Percentiles rank a stretch among this genome's conserved stretches.
These are phyloP conservation scores for Myriosclerotinia curreyana DNA, from an alignment of 2,329 filamentous ascomycete genomes.

Conservation along the genomic window DNA sequence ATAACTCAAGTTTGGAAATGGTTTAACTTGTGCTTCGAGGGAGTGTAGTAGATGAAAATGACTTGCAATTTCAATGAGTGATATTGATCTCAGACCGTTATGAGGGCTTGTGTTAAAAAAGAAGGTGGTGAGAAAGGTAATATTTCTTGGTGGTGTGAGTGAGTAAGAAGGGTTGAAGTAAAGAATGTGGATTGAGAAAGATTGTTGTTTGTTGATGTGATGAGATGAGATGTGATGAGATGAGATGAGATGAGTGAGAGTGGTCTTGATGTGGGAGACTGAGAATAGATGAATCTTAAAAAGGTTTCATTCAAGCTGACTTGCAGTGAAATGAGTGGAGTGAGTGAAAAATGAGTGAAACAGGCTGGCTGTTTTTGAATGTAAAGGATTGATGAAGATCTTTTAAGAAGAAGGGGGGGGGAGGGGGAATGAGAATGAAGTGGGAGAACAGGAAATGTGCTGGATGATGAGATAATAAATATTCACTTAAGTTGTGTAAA, in stretches of 20 bases:
- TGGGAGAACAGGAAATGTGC: neutral
- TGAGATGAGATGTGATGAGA: neutral
- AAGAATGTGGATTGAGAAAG: slow-evolving; percentile 15
- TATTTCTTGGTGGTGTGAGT: neutral
- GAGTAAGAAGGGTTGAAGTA: slow-evolving; percentile 8
- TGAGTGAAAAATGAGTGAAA: slow-evolving; percentile 4
- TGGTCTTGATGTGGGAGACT: neutral
- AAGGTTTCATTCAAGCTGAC: slow-evolving; percentile 20
- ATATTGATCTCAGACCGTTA: slow-evolving; percentile 14
- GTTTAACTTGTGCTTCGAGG: slow-evolving; percentile 7
- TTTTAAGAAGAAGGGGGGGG: neutral
- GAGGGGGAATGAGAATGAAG: neutral
- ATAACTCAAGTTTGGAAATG: neutral
- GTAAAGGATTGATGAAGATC: slow-evolving; percentile 14
- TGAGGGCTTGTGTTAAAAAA: slow-evolving; percentile 4
- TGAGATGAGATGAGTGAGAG: neutral
- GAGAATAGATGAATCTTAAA: slow-evolving; percentile 4
- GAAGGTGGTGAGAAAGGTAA: slow-evolving; percentile 22
- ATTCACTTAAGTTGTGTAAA: slow-evolving; percentile 12
- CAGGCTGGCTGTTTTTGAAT: slow-evolving; percentile 22
- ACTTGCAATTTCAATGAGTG: slow-evolving; percentile 17
- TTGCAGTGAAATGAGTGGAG: slow-evolving; percentile 5
- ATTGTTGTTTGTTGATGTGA: neutral
- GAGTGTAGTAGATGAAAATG: slow-evolving; percentile 18
- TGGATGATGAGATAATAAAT: neutral